Evolutionary conservation across 1,284 basidiomycete species (phyloP).

Genomic region (Trametes pubescens): DNA sequence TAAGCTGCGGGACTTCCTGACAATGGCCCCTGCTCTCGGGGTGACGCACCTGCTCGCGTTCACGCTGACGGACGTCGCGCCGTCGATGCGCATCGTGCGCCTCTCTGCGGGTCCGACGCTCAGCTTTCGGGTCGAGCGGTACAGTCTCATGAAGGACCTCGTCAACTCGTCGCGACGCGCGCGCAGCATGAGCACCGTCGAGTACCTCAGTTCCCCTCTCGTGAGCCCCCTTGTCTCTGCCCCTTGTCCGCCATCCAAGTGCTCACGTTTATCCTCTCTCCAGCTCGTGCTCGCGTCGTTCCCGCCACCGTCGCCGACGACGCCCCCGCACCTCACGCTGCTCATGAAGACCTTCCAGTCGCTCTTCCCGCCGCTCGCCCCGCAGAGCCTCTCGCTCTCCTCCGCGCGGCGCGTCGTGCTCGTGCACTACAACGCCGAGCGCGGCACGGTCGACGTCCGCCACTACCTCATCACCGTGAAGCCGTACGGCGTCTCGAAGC

Average conservation of each 20-base stretch:
- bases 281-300: conserved; percentile 82
- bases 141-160: conserved; percentile 90
- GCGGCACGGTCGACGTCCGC: conserved; percentile 90
- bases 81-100: conserved; percentile 88
- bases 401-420: conserved; percentile 92
- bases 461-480: conserved; percentile 97
- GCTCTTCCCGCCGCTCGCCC: conserved; percentile 86
- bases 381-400: conserved; percentile 80
- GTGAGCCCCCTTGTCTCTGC: conserved; percentile 53
- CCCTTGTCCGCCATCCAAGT: neutral
- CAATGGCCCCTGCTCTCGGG: conserved; percentile 90
- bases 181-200: conserved; percentile 76
- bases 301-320: conserved; percentile 74
- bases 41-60: conserved; percentile 96
- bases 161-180: conserved; percentile 72
- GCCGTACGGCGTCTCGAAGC: conserved; percentile 92
- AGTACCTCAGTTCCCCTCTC: conserved; percentile 87
- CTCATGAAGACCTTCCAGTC: conserved; percentile 90
- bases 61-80: conserved; percentile 85
- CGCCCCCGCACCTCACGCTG: conserved; percentile 74
- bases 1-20: conserved; percentile 94
- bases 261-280: neutral
- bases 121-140: conserved; percentile 93
- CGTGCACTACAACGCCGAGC: conserved; percentile 89
- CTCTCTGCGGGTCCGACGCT: conserved; percentile 94